Percentiles rank a stretch among this genome's conserved stretches.
Conservation (phyloP, 495 filamentous ascomycete species). For the Astrothelium subdiscretum region DNA sequence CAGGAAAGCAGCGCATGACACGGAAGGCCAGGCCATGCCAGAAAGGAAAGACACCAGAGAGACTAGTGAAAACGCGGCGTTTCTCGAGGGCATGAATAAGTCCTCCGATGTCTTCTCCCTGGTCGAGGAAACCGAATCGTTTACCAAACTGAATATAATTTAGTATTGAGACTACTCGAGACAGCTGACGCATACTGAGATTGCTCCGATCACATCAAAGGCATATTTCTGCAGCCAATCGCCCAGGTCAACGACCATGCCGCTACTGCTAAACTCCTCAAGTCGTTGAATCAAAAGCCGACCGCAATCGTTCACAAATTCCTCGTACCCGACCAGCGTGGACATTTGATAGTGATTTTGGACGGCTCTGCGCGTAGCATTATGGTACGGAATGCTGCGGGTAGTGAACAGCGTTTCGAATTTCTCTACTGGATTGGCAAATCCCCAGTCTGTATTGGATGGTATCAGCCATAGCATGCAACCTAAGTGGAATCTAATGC, state of each 20-base stretch:
- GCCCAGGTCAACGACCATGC: conserved; percentile 33
- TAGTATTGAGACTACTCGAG: not conserved
- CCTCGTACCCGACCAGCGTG: conserved; percentile 42
- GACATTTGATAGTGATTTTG: conserved; percentile 41
- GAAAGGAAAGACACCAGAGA: not conserved
- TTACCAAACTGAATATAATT: conserved; percentile 4
- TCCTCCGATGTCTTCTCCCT: conserved; percentile 14
- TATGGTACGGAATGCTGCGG: conserved; percentile 33
- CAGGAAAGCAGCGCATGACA: not conserved
- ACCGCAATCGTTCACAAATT: conserved; percentile 41
- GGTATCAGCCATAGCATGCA: not conserved
- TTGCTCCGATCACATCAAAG: conserved; percentile 15
- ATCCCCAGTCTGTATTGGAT: not conserved
- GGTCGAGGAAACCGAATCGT: conserved; percentile 17
- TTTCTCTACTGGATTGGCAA: not conserved
- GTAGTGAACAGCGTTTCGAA: conserved; percentile 31
- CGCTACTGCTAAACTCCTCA: conserved; percentile 28
- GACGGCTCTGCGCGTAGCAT: conserved; percentile 25
- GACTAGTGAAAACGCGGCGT: not conserved
- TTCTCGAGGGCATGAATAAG: not conserved
- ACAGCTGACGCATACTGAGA: conserved; percentile 2
- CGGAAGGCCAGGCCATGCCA: not conserved
- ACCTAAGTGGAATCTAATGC: not conserved
- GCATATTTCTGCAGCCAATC: conserved; percentile 24
- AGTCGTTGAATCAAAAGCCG: conserved; percentile 37